These are phyloP conservation scores for Phylloporus scabripes DNA, from an alignment of 768 basidiomycete species.

Conservation along the genomic window DNA sequence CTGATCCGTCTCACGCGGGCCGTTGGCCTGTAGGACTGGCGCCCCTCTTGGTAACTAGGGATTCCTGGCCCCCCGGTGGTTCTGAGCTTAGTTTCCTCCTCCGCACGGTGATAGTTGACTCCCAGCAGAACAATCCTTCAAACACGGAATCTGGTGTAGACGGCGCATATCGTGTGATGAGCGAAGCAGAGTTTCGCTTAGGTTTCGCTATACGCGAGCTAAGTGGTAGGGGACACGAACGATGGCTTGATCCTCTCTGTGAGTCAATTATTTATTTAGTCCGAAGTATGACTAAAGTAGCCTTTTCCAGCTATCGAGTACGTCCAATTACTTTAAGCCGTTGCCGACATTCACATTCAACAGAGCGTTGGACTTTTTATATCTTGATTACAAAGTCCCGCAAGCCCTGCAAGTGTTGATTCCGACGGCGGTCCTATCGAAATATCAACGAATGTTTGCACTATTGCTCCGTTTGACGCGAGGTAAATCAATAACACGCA, in stretches of 20 bases:
- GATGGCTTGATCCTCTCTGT: constrained; percentile 82
- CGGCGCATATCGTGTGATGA: constrained; percentile 33
- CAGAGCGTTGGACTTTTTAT: constrained; percentile 85
- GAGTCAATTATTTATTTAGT: constrained; percentile 30
- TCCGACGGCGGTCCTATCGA: constrained; percentile 64
- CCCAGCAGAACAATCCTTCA: constrained; percentile 40
- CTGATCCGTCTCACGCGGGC: constrained; percentile 15
- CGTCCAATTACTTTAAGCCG: constrained; percentile 1
- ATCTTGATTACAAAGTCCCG: constrained; percentile 88
- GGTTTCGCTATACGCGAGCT: constrained; percentile 83
- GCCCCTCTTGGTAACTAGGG: constrained; percentile 61
- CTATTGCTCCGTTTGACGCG: constrained; percentile 74
- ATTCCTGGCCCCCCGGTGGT: constrained; percentile 84
- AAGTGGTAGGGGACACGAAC: constrained; percentile 57
- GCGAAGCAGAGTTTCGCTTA: constrained; percentile 69
- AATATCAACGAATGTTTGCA: constrained; percentile 81
- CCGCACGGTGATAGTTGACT: constrained; percentile 80
- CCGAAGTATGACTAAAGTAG: constrained; percentile 3
- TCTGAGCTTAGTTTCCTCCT: constrained; percentile 80
- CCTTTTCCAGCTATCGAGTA: constrained; percentile 20
- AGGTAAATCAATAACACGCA: constrained; percentile 41
- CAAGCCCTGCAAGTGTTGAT: constrained; percentile 70
- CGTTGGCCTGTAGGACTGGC: constrained; percentile 71
- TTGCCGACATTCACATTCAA: constrained; percentile 2
- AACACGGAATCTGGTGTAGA: constrained; percentile 29